Evolutionary conservation across 345 rosid genomes (phyloP), one percentile per base, ranked within the genome.

Genomic region (Iberis pinnata): DNA sequence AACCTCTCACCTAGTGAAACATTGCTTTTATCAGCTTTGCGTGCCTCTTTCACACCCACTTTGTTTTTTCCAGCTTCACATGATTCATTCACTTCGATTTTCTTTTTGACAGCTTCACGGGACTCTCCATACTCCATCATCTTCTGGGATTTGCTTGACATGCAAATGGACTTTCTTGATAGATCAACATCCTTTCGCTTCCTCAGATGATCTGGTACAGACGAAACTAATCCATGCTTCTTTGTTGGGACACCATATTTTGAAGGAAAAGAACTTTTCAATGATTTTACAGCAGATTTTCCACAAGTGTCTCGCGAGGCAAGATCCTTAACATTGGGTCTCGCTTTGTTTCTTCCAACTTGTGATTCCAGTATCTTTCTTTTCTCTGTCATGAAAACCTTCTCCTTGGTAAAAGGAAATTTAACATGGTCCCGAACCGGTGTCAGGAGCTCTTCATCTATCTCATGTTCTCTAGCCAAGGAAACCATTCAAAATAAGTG

Each of bases 401-500:
- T 64, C 29, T 66, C 71, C 70, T 58, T 73, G 14, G 49, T 43
- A 46, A 42, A 61, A 63, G 98, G 98, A 64, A 88, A 92, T 56
- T 56, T 68, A 47, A 88, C 60, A 63, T 83, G 95, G 60, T 81
- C 72, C 73, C 96, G 80, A 38, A 53, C 58, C 24, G 98, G 98
- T 64, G 98, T 92, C 58, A 72, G 72, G 58, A 92, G 44, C 2
- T 74, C 67, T 9, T 81, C 86, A 45, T 63, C 59, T 38, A 92
- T 83, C 65, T 75, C 74, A 65, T 92, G 98, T 56, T 84, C 78
- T 58, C 98, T 92, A 60, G 27, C 26, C 31, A 67, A 44, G 72
- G 42, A 47, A 57, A 36, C 63, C 14, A 31, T 58, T 39, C 18
- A 36, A 46, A 56, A 57, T 50, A 60, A 58, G 45, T 54, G 62